phyloP scores from a whole-genome alignment of 176 grass and related monocot genomes.

The Olyra latifolia region DNA sequence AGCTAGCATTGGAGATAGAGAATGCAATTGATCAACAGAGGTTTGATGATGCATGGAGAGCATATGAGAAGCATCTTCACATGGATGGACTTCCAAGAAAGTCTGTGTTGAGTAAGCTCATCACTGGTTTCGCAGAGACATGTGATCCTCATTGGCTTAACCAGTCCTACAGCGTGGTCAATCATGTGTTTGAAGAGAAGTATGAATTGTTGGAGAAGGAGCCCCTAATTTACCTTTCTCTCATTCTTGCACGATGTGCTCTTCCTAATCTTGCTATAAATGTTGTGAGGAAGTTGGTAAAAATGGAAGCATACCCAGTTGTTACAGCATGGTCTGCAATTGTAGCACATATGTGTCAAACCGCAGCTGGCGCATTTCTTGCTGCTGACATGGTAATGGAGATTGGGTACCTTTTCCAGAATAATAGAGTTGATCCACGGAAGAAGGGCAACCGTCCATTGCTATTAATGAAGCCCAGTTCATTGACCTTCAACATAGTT shows the following conservation, averaged over 20 bases:
- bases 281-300: conserved; percentile 72
- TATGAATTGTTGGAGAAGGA: conserved; percentile 65
- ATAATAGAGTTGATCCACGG: conserved; percentile 76
- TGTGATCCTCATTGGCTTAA: conserved; percentile 55
- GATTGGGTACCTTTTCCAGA: conserved; percentile 72
- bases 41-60: conserved; percentile 77
- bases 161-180: conserved; percentile 65
- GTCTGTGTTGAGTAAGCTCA: conserved; percentile 75
- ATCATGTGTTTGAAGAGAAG: conserved; percentile 48
- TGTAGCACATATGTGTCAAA: conserved; percentile 74
- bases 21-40: conserved; percentile 54
- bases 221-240: conserved; percentile 73
- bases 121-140: conserved; percentile 63
- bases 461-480: conserved; percentile 73
- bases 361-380: conserved; percentile 57
- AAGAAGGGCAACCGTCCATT: conserved; percentile 68
- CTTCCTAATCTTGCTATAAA: conserved; percentile 71
- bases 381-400: conserved; percentile 79
- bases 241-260: conserved; percentile 48
- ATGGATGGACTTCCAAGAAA: conserved; percentile 63
- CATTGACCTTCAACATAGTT: conserved; percentile 64
- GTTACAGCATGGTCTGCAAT: conserved; percentile 66
- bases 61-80: conserved; percentile 68
- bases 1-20: conserved; percentile 61
- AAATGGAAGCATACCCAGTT: conserved; percentile 75